These are phyloP conservation scores for Apiospora arundinis DNA, from an alignment of 2,329 filamentous ascomycete genomes.

Conservation along the genomic window DNA sequence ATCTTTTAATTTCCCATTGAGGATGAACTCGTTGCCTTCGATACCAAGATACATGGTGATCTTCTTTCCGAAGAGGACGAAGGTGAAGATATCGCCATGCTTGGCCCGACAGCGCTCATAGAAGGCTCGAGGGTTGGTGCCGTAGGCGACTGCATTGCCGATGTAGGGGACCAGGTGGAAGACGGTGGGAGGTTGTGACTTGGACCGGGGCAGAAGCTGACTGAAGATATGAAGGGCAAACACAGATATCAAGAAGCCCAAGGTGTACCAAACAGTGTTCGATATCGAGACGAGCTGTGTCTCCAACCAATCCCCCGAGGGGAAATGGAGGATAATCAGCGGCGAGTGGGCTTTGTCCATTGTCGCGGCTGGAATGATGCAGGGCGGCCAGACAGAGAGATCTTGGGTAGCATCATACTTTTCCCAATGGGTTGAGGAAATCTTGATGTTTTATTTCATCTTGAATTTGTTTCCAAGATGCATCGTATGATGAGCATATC, in stretches of 20 bases:
- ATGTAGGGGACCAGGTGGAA: slow-evolving; percentile 68
- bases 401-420: slow-evolving; percentile 1
- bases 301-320: not conserved
- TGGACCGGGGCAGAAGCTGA: slow-evolving; percentile 45
- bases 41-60: slow-evolving; percentile 57
- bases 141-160: slow-evolving; percentile 74
- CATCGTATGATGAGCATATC: not conserved
- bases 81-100: slow-evolving; percentile 61
- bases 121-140: slow-evolving; percentile 73
- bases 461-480: not conserved
- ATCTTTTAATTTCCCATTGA: slow-evolving; percentile 60
- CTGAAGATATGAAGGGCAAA: slow-evolving; percentile 26
- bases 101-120: slow-evolving; percentile 68
- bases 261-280: not conserved
- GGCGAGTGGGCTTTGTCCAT: slow-evolving; percentile 17
- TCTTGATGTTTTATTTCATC: not conserved
- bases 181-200: slow-evolving; percentile 61
- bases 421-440: not conserved
- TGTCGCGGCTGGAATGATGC: not conserved
- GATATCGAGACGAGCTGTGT: slow-evolving; percentile 2
- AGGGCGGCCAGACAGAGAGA: slow-evolving; percentile 2
- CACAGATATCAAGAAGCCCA: not conserved
- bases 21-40: slow-evolving; percentile 61
- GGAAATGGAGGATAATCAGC: slow-evolving; percentile 8
- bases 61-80: slow-evolving; percentile 57